A percentile compares a stretch with the other conserved stretches of the same genome.
Conservation (phyloP, 2,329 filamentous ascomycete species). For the Sordariomycetes sp. region DNA sequence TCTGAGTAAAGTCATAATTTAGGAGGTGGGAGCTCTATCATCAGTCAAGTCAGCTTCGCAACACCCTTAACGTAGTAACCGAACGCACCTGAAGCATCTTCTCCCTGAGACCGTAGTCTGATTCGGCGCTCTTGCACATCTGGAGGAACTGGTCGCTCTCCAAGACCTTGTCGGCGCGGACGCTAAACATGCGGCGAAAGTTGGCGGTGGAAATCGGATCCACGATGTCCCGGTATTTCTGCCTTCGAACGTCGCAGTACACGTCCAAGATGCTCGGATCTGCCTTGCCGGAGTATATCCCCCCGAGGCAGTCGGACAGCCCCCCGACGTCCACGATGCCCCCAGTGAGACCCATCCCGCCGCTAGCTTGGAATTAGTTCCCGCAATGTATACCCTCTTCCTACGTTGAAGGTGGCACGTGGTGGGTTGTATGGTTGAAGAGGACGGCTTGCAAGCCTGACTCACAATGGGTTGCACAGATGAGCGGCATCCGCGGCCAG, state of each 20-base stretch:
- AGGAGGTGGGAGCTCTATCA: not conserved
- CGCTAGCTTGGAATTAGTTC: constrained; percentile 12
- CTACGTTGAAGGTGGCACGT: too few relatives aligned
- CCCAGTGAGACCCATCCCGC: constrained; percentile 52
- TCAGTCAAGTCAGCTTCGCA: not conserved
- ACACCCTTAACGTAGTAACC: not conserved
- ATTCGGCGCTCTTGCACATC: constrained; percentile 22
- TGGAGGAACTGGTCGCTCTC: constrained; percentile 18
- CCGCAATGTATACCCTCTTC: too few relatives aligned
- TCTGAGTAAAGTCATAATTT: constrained; percentile 30
- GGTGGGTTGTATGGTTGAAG: too few relatives aligned
- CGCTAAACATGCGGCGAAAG: constrained; percentile 30
- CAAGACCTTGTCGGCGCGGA: constrained; percentile 19
- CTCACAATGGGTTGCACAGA: constrained; percentile 33
- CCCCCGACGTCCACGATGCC: constrained; percentile 53
- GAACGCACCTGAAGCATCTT: not conserved
- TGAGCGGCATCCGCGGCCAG: constrained; percentile 53
- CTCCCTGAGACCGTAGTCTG: constrained; percentile 20
- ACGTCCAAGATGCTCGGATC: constrained; percentile 31
- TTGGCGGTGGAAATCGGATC: constrained; percentile 31
- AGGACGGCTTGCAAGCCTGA: too few relatives aligned
- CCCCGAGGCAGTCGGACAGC: constrained; percentile 46
- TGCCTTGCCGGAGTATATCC: constrained; percentile 30
- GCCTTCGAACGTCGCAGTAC: constrained; percentile 32
- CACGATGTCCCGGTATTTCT: constrained; percentile 32